Conservation (phyloP, 2,329 filamentous ascomycete genomes). For the Apiospora marii region DNA sequence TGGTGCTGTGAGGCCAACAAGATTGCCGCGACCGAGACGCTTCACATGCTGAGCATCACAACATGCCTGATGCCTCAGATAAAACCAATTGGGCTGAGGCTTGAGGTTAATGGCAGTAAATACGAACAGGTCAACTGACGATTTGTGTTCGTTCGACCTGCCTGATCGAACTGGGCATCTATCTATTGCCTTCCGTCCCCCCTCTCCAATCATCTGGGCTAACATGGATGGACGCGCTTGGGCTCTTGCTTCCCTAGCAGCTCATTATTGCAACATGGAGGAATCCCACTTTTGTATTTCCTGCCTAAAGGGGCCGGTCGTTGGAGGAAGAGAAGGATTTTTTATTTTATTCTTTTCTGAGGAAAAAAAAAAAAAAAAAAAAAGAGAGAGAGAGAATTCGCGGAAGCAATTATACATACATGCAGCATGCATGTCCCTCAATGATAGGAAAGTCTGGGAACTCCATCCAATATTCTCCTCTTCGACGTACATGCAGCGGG, state of each 20-base stretch:
- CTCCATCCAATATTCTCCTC: not conserved
- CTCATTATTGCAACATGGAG: not conserved
- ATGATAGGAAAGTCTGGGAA: not conserved
- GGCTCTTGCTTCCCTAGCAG: conserved; percentile 4
- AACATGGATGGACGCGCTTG: conserved; percentile 7
- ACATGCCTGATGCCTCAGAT: not conserved
- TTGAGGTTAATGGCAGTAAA: not conserved
- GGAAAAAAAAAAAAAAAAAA: too few relatives aligned
- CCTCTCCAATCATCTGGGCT: conserved; percentile 5
- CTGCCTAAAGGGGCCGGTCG: conserved; percentile 13
- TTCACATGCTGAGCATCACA: not conserved
- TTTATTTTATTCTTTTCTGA: not conserved
- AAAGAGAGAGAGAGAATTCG: not conserved
- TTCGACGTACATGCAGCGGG: not conserved
- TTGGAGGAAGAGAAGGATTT: not conserved
- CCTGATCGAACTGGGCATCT: not conserved
- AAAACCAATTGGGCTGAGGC: not conserved
- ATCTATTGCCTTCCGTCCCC: conserved; percentile 2
- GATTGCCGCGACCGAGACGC: not conserved
- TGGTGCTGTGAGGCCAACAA: not conserved
- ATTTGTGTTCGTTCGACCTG: not conserved
- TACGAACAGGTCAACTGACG: not conserved
- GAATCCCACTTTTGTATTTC: conserved; percentile 17
- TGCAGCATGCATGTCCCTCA: not conserved
- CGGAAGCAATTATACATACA: conserved; percentile 14